Conservation (phyloP, 768 basidiomycete genomes). For the Agrocybe praecox region DNA sequence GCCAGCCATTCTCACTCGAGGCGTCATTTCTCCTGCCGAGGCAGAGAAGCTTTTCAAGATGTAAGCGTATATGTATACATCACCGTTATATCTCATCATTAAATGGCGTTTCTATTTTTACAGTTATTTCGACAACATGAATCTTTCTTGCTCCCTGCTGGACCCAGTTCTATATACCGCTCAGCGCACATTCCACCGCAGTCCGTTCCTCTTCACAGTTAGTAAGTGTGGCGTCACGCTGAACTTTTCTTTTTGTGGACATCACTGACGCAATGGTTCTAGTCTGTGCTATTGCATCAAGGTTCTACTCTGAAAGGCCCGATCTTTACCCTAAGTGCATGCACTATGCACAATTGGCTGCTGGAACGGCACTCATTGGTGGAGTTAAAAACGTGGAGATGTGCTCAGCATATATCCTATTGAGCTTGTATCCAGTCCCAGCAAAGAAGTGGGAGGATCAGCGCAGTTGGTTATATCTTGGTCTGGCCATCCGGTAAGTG, state of each 20-base stretch:
- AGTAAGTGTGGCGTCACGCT: conserved; percentile 50
- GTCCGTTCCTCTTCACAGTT: conserved; percentile 91
- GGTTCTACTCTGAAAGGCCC: conserved; percentile 73
- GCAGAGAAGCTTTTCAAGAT: conserved; percentile 76
- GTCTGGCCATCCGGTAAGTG: conserved; percentile 78
- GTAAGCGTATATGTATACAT: conserved; percentile 33
- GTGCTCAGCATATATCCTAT: conserved; percentile 79
- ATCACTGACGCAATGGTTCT: neutral
- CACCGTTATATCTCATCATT: neutral
- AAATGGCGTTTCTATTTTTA: conserved; percentile 11
- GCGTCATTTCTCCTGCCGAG: conserved; percentile 63
- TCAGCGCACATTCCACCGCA: conserved; percentile 76
- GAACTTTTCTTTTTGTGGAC: neutral
- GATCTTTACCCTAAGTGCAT: conserved; percentile 72
- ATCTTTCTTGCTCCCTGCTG: conserved; percentile 74
- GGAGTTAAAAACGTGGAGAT: conserved; percentile 85
- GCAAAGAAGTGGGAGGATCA: conserved; percentile 87
- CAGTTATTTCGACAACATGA: conserved; percentile 81
- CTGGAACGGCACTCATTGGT: conserved; percentile 74
- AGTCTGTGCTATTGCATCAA: conserved; percentile 89
- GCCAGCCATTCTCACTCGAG: conserved; percentile 67
- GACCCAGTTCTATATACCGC: conserved; percentile 87
- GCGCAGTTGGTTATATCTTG: conserved; percentile 87
- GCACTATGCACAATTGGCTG: conserved; percentile 76
- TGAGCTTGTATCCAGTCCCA: conserved; percentile 78